Conservation (phyloP, 768 basidiomycete genomes). For the Stropharia rugosoannulata region DNA sequence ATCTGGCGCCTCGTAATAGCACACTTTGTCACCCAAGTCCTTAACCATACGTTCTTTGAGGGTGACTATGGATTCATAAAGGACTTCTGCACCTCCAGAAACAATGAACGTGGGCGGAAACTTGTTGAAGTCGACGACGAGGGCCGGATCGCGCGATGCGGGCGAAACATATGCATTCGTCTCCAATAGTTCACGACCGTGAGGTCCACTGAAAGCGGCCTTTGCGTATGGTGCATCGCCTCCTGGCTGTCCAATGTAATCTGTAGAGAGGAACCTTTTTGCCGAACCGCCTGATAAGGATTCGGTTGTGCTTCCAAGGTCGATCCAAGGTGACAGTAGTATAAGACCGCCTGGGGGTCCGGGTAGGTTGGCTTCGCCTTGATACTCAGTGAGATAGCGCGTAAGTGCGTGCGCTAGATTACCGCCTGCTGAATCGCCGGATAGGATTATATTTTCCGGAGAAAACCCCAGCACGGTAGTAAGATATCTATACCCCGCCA, state of each 20-base stretch:
- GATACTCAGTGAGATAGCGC: slow-evolving; percentile 59
- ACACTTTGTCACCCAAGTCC: slow-evolving; percentile 50
- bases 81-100: slow-evolving; percentile 54
- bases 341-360: slow-evolving; percentile 47
- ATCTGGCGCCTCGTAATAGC: slow-evolving; percentile 49
- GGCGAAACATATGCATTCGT: slow-evolving; percentile 60
- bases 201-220: slow-evolving; percentile 45
- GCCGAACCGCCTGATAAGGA: slow-evolving; percentile 32
- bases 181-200: slow-evolving; percentile 43
- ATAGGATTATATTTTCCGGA: slow-evolving; percentile 60
- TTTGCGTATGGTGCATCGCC: slow-evolving; percentile 29
- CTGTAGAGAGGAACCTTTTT: slow-evolving; percentile 27
- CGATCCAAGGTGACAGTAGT: slow-evolving; percentile 57
- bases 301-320: slow-evolving; percentile 33
- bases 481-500: slow-evolving; percentile 75
- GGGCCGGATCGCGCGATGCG: slow-evolving; percentile 40
- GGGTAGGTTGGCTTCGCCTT: slow-evolving; percentile 33
- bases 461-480: slow-evolving; percentile 53
- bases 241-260: slow-evolving; percentile 33
- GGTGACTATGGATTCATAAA: slow-evolving; percentile 48
- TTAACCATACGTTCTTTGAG: slow-evolving; percentile 48
- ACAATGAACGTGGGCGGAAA: slow-evolving; percentile 64
- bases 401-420: slow-evolving; percentile 66
- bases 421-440: slow-evolving; percentile 78
- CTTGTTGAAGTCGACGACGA: slow-evolving; percentile 44